Evolutionary conservation across 1,284 basidiomycete species (phyloP).

Genomic region (Fomitopsis betulina): DNA sequence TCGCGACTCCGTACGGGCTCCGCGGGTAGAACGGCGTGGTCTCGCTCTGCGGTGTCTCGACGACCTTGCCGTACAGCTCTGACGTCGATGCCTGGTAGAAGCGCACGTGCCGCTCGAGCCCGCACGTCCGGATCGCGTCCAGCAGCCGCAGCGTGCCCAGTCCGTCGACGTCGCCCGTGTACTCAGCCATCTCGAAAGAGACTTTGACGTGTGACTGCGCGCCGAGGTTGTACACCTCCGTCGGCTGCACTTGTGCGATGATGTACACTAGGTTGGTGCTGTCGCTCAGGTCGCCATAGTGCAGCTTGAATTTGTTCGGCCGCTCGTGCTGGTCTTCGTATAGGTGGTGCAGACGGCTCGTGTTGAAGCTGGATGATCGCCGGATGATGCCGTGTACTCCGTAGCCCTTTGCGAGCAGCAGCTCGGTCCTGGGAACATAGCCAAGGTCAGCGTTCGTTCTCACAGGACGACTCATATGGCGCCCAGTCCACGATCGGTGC

Average conservation of each 20-base stretch:
- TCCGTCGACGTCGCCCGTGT: constrained; percentile 91
- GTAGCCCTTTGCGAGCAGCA: constrained; percentile 84
- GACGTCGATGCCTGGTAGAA: constrained; percentile 95
- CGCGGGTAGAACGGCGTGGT: constrained; percentile 93
- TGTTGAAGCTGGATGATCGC: constrained; percentile 93
- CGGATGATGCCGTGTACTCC: constrained; percentile 92
- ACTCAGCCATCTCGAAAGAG: constrained; percentile 96
- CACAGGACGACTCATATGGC: neutral
- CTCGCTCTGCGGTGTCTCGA: constrained; percentile 88
- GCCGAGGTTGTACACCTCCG: constrained; percentile 92
- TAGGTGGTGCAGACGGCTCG: constrained; percentile 84
- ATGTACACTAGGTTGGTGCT: constrained; percentile 93
- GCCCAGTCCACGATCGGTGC: neutral
- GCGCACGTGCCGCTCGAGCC: constrained; percentile 79
- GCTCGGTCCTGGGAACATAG: constrained; percentile 56
- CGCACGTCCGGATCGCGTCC: constrained; percentile 90
- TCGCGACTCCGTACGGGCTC: constrained; percentile 88
- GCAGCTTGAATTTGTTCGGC: constrained; percentile 78
- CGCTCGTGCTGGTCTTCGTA: constrained; percentile 85
- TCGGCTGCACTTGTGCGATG: constrained; percentile 86
- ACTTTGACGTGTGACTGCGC: constrained; percentile 98
- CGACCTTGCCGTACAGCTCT: constrained; percentile 90
- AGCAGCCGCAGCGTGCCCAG: constrained; percentile 88
- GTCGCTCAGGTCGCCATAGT: constrained; percentile 90
- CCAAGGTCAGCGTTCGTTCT: constrained; percentile 3